phyloP scores from a whole-genome alignment of 2,329 filamentous ascomycete species.

The Trichoderma koningii region DNA sequence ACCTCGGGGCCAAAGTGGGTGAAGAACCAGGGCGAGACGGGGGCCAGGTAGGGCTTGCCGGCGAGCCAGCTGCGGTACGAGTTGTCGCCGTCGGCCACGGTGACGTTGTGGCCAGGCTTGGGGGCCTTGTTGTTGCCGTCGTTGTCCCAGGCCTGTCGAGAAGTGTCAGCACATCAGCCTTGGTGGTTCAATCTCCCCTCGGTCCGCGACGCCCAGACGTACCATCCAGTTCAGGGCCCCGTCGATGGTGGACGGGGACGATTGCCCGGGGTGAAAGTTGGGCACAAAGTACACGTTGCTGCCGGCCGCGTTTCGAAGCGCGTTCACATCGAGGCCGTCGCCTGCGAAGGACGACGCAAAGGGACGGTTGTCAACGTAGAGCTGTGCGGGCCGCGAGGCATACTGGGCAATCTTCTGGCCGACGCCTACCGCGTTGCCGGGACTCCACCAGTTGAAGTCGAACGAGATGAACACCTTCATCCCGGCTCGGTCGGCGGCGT shows the following conservation, averaged over 20 bases:
- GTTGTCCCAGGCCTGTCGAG: conserved; percentile 44
- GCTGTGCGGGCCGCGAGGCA: conserved; percentile 46
- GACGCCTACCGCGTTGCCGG: conserved; percentile 43
- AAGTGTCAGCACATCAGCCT: neutral
- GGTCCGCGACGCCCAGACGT: neutral
- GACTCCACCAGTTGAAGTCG: conserved; percentile 54
- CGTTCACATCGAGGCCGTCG: conserved; percentile 47
- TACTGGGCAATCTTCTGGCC: conserved; percentile 52
- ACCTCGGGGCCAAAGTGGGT: conserved; percentile 47
- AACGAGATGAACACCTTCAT: conserved; percentile 61
- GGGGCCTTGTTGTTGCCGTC: conserved; percentile 53
- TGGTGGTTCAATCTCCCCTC: neutral
- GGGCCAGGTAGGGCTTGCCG: conserved; percentile 52
- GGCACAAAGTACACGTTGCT: conserved; percentile 51
- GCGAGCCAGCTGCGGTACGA: conserved; percentile 41
- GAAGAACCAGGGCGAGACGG: conserved; percentile 49
- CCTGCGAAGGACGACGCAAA: conserved; percentile 58
- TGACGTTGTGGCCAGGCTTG: conserved; percentile 34
- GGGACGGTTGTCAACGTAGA: conserved; percentile 50
- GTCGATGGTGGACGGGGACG: conserved; percentile 45
- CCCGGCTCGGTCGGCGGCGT: conserved; percentile 47
- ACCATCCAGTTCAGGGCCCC: conserved; percentile 50
- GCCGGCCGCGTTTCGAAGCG: conserved; percentile 46
- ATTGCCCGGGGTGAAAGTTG: conserved; percentile 49
- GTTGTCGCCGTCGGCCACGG: conserved; percentile 44